Conservation (phyloP, 106 monocot species). For the Platanthera zijinensis region DNA sequence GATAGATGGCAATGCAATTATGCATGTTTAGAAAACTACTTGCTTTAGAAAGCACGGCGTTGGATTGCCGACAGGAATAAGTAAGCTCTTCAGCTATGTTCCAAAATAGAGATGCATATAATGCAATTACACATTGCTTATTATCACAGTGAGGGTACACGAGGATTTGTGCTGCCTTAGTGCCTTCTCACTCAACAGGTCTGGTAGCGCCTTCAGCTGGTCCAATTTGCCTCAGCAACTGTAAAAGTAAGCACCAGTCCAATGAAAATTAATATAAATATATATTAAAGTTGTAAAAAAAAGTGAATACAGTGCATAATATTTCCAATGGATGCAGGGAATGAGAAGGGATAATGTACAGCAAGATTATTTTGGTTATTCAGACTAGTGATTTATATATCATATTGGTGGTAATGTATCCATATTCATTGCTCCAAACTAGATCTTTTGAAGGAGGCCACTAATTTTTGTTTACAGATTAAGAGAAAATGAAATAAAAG, state of each 20-base stretch:
- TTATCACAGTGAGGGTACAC: not conserved
- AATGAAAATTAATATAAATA: not conserved
- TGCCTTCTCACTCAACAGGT: not conserved
- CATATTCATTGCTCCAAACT: not conserved
- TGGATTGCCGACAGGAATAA: not conserved
- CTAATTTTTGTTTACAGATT: not conserved
- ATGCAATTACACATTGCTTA: not conserved
- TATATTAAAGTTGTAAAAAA: not conserved
- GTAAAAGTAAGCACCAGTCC: not conserved
- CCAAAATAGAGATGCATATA: conserved; percentile 5
- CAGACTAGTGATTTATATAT: no score
- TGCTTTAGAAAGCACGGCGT: not conserved
- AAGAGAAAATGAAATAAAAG: not conserved
- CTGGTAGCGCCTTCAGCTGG: conserved; percentile 8
- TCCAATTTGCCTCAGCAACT: conserved; percentile 13
- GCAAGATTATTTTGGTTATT: no score
- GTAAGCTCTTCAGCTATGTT: not conserved
- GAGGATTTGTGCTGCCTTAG: not conserved
- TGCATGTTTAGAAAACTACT: not conserved
- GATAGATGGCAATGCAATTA: not conserved
- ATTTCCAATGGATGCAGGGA: not conserved
- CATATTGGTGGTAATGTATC: no score
- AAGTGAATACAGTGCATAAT: not conserved
- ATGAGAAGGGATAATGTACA: no score
- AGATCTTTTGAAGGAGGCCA: not conserved